Evolutionary conservation across 1,139 yeast species (phyloP).

Genomic region (Debaryomyces sp.): DNA sequence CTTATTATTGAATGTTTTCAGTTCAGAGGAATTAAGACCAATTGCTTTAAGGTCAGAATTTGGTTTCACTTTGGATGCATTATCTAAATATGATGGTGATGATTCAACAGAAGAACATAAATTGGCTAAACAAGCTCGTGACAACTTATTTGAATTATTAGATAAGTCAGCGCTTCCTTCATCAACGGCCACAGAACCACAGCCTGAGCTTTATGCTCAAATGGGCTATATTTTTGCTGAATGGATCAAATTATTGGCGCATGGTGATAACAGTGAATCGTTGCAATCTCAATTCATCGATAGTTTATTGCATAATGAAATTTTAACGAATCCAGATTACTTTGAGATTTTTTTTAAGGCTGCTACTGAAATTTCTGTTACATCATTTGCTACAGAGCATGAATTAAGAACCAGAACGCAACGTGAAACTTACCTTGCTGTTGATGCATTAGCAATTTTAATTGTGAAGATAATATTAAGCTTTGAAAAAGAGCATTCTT

Average conservation of each 20-base stretch:
- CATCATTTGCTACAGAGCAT: constrained; percentile 68
- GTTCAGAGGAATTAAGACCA: constrained; percentile 62
- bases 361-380: constrained; percentile 75
- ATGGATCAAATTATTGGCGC: constrained; percentile 82
- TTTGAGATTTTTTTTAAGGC: constrained; percentile 71
- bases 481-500: constrained; percentile 42
- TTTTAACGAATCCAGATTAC: constrained; percentile 65
- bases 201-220: constrained; percentile 50
- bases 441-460: constrained; percentile 81
- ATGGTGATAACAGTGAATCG: constrained; percentile 56
- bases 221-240: constrained; percentile 84
- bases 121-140: constrained; percentile 39
- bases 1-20: constrained; percentile 55
- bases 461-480: constrained; percentile 61
- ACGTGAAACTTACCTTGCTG: constrained; percentile 70
- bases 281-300: constrained; percentile 65
- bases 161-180: constrained; percentile 31
- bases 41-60: constrained; percentile 84
- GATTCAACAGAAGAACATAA: constrained; percentile 31
- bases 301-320: constrained; percentile 64
- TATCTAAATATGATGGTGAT: constrained; percentile 30
- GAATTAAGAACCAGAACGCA: constrained; percentile 60
- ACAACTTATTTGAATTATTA: constrained; percentile 47
- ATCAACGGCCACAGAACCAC: constrained; percentile 16
- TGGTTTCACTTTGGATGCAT: constrained; percentile 63